Evolutionary conservation across 768 basidiomycete genomes (phyloP).

Genomic region (Chalciporus piperatus): DNA sequence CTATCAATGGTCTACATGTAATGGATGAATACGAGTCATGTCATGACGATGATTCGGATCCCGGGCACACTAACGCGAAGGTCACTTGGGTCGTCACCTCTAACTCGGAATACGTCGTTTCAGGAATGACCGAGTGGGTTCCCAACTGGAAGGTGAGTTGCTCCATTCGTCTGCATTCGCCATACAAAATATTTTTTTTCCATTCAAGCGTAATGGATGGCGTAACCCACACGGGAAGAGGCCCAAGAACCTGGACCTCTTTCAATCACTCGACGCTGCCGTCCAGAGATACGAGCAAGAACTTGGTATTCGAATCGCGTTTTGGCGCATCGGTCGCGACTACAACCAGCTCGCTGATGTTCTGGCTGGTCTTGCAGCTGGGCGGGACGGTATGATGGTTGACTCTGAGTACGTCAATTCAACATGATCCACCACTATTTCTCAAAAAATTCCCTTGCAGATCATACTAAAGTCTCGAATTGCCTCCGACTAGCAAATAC

Average conservation of each 20-base stretch:
- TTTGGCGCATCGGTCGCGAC: conserved; percentile 13
- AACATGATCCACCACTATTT: too few relatives aligned
- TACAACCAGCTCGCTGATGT: conserved; percentile 13
- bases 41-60: too few relatives aligned
- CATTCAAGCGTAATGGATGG: conserved; percentile 6
- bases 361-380: conserved; percentile 8
- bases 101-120: conserved; percentile 37
- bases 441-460: too few relatives aligned
- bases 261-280: conserved; percentile 6
- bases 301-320: conserved; percentile 8
- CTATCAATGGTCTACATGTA: conserved; percentile 23
- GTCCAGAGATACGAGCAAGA: conserved; percentile 5
- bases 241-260: conserved; percentile 19
- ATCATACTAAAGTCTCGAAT: too few relatives aligned
- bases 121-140: conserved; percentile 36
- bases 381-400: neutral
- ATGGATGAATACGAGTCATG: conserved; percentile 1
- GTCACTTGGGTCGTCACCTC: conserved; percentile 24
- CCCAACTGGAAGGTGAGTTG: conserved; percentile 31
- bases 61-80: neutral
- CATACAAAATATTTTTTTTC: neutral
- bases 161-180: too few relatives aligned
- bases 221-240: conserved; percentile 5
- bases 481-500: too few relatives aligned
- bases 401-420: neutral